phyloP scores from a whole-genome alignment of 2,329 filamentous ascomycete genomes.

The Epichloe amarillans region DNA sequence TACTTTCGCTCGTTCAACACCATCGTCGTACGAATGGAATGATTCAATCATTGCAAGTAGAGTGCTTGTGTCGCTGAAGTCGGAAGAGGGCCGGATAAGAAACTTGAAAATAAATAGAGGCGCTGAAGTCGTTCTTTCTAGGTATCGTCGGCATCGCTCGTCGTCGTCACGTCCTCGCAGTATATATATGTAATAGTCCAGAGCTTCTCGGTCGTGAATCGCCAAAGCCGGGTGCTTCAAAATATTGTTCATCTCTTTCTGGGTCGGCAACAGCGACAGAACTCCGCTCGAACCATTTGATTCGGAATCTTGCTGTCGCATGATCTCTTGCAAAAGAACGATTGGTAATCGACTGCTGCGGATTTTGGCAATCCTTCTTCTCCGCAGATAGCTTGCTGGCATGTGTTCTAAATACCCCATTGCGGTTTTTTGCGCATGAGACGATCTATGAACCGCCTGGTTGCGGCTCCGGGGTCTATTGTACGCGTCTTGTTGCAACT shows the following conservation, averaged over 20 bases:
- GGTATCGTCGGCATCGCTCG: constrained; percentile 18
- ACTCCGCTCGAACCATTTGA: constrained; percentile 9
- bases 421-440: neutral
- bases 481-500: neutral
- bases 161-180: constrained; percentile 18
- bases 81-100: constrained; percentile 15
- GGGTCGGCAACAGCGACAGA: constrained; percentile 13
- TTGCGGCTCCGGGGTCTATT: neutral
- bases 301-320: constrained; percentile 12
- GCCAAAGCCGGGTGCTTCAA: constrained; percentile 10
- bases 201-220: constrained; percentile 9
- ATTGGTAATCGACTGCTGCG: constrained; percentile 17
- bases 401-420: constrained; percentile 11
- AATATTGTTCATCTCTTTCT: constrained; percentile 12
- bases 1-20: neutral
- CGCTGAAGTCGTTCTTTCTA: constrained; percentile 12
- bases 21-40: constrained; percentile 9
- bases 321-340: constrained; percentile 19
- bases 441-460: neutral
- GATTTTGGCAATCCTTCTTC: constrained; percentile 10
- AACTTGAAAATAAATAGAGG: constrained; percentile 20
- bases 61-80: constrained; percentile 12
- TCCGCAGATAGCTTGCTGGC: constrained; percentile 14
- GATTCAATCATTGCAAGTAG: constrained; percentile 16
- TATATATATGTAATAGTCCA: constrained; percentile 17